Conservation (phyloP, 768 basidiomycete genomes). For the Sistotremastrum suecicum region DNA sequence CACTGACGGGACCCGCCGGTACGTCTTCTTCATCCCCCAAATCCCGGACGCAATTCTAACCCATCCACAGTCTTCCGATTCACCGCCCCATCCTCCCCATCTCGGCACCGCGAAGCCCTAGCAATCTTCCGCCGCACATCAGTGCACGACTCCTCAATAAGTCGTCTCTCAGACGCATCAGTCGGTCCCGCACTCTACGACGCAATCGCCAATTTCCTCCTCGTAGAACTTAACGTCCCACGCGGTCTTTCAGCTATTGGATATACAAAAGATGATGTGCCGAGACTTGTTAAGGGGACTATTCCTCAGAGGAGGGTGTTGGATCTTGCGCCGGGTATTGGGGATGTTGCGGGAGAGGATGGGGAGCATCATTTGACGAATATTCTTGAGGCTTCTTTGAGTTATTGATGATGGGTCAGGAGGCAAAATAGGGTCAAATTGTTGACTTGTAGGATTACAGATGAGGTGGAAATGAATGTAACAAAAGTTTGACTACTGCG, state of each 20-base stretch:
- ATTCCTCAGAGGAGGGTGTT: constrained; percentile 85
- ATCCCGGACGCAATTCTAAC: not conserved
- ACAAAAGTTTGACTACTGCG: too few species aligned
- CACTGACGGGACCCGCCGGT: constrained; percentile 80
- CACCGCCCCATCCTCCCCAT: constrained; percentile 86
- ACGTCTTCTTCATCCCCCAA: constrained; percentile 12
- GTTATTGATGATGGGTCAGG: constrained; percentile 35
- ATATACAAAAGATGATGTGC: constrained; percentile 52
- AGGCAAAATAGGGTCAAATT: too few species aligned
- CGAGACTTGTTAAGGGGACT: constrained; percentile 76
- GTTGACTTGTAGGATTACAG: too few species aligned
- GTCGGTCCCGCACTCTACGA: constrained; percentile 72
- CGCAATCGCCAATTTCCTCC: constrained; percentile 79
- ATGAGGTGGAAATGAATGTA: too few species aligned
- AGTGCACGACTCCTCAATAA: constrained; percentile 53
- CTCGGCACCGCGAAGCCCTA: constrained; percentile 79
- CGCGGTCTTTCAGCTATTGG: constrained; percentile 77
- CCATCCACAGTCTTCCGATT: constrained; percentile 66
- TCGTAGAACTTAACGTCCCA: constrained; percentile 60
- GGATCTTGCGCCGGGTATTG: constrained; percentile 85
- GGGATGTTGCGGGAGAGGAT: constrained; percentile 69
- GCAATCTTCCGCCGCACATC: constrained; percentile 65
- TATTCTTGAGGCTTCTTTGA: constrained; percentile 69
- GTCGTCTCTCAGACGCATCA: constrained; percentile 62
- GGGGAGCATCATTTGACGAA: constrained; percentile 67